phyloP scores from a whole-genome alignment of 352 stramenopile genomes.

The Phytophthora syringae region DNA sequence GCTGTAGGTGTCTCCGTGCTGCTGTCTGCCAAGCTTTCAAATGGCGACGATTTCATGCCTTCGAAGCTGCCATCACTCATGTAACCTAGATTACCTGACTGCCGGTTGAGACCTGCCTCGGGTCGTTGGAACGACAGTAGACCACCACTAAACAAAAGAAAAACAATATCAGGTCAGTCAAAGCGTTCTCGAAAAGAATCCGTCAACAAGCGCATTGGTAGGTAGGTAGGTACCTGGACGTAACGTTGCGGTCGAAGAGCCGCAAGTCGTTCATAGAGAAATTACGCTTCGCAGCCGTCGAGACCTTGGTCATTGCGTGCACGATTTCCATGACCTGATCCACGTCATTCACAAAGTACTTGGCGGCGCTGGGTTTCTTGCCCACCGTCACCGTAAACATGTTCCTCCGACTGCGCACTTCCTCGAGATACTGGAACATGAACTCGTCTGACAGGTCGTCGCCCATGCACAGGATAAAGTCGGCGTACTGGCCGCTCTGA shows the following conservation, averaged over 20 bases:
- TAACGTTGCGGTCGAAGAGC: conserved; percentile 63
- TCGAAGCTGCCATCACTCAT: conserved; percentile 60
- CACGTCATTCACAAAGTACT: conserved; percentile 98
- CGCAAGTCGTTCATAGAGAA: conserved; percentile 87
- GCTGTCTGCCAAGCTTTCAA: conserved; percentile 30
- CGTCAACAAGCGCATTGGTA: background rate
- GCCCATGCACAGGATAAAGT: conserved; percentile 98
- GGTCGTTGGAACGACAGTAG: conserved; percentile 38
- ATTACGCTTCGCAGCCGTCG: conserved; percentile 83
- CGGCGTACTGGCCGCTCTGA: conserved; percentile 77
- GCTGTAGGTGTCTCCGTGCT: conserved; percentile 17
- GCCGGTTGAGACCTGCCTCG: conserved; percentile 24
- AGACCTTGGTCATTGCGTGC: conserved; percentile 86
- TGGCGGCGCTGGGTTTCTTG: conserved; percentile 97
- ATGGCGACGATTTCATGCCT: conserved; percentile 47
- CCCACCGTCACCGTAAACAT: conserved; percentile 97
- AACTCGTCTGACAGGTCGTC: conserved; percentile 99
- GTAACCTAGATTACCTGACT: conserved; percentile 36
- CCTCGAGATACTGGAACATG: conserved; percentile 95
- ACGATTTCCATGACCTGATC: conserved; percentile 96
- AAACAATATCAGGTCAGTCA: conserved; percentile 15
- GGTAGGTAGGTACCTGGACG: conserved; percentile 56
- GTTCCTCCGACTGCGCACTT: conserved; percentile 68
- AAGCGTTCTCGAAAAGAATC: background rate
- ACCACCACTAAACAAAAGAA: conserved; percentile 28